Evolutionary conservation across 1,284 basidiomycete genomes (phyloP), one percentile per base, ranked within the genome.

Genomic region (Heliocybe sulcata): DNA sequence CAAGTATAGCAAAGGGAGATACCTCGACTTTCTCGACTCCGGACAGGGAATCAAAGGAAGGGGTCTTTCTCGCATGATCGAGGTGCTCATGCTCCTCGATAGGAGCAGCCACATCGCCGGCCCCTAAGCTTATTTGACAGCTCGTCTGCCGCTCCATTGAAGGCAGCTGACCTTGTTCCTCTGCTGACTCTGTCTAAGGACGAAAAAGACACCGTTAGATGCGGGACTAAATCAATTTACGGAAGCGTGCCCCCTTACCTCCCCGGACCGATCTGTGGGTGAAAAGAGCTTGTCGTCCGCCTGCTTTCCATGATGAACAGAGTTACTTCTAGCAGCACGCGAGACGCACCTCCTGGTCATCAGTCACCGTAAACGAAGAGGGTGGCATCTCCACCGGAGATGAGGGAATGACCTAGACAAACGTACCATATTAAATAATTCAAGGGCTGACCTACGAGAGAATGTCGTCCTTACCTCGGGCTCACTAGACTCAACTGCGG

Each of bases 21-120:
- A 81, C 86, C 59, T 81, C 77, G 26, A 83, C 66, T 63, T 81
- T 84, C 57, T 84, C 82, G 16, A 79, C 60, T 1, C 67, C 66
- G 2, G 75, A 70, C n/a, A 88, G 69, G 22, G 68, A 67, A 59
- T 83, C 79, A 60, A 80, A 87, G 3, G 72, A 75, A 19, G 68
- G 66, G 55, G 75, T 77, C 2, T 77, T 76, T 19, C 38, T 53
- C 57, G 16, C 31, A 51, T 19, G 50, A 53, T 14, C 31, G 16
- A n/a, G 45, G 47, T 29, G 14, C 10, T 20, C 20, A 42, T 20
- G 51, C 29, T 31, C 4, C 29, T 31, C 29, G 29, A 6, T 12
- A 31, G 12, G 29, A 12, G 12, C 29, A 4, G 29, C 29, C 29
- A 31, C 12, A 12, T 12, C 12, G 12, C 29, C 29, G 29, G 29